Conservation (phyloP, 2,329 filamentous ascomycete species). For the Trichoderma brevicompactum region DNA sequence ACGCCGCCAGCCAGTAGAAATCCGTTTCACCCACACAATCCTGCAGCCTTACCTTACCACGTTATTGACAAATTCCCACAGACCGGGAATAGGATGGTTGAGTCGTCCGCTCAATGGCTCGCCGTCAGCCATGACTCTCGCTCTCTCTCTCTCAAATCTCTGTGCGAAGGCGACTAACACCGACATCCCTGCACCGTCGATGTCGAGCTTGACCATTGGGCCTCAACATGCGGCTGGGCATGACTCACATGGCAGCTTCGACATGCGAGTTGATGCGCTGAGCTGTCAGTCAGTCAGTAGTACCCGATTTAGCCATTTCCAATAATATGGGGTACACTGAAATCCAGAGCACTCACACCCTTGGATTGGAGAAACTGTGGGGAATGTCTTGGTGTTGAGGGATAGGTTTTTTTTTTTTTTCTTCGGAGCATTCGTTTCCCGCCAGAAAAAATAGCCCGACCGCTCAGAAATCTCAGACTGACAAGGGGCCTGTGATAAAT, state of each 20-base stretch:
- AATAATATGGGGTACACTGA: conserved; percentile 12
- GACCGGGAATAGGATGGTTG: conserved; percentile 9
- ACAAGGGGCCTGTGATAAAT: neutral
- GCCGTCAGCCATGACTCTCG: neutral
- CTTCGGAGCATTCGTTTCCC: conserved; percentile 14
- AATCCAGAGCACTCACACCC: neutral
- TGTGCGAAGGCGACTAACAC: neutral
- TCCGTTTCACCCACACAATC: conserved; percentile 12
- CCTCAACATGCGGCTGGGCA: conserved; percentile 1
- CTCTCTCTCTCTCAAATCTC: neutral
- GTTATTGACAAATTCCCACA: conserved; percentile 12
- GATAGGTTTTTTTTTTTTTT: conserved; percentile 1
- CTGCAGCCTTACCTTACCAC: conserved; percentile 27
- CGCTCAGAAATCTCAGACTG: neutral
- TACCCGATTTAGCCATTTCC: neutral
- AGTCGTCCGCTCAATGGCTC: conserved; percentile 3
- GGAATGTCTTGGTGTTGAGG: conserved; percentile 10
- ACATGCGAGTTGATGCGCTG: conserved; percentile 12
- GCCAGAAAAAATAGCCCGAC: conserved; percentile 15
- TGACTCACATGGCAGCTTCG: conserved; percentile 26
- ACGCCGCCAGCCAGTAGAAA: conserved; percentile 1
- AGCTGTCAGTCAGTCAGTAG: conserved; percentile 17
- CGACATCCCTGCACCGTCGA: neutral
- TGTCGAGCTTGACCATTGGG: neutral
- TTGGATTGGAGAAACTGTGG: neutral